phyloP scores from a whole-genome alignment of 495 filamentous ascomycete genomes.

The Terfezia claveryi region DNA sequence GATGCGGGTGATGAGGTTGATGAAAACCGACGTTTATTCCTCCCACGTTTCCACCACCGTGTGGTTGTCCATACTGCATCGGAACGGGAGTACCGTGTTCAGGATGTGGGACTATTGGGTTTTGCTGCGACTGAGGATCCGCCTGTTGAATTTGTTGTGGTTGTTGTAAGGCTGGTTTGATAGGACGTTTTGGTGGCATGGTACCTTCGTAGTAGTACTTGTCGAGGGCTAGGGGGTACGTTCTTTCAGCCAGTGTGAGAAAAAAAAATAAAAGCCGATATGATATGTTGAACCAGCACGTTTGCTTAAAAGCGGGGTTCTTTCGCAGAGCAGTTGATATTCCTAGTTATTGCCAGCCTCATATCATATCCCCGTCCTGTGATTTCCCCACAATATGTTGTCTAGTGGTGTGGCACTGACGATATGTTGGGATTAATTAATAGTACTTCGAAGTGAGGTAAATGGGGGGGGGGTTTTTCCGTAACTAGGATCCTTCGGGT shows the following conservation, averaged over 20 bases:
- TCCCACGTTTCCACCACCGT: background rate
- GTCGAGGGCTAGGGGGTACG: background rate
- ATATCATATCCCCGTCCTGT: background rate
- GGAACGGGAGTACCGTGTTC: background rate
- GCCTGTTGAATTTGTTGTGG: conserved; percentile 15
- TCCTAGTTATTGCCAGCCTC: background rate
- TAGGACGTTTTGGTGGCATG: conserved; percentile 18
- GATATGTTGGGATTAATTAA: no score
- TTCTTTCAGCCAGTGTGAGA: no score
- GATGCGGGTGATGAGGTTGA: background rate
- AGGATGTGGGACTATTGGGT: conserved; percentile 5
- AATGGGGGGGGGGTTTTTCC: no score
- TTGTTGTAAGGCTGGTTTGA: conserved; percentile 19
- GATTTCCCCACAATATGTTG: no score
- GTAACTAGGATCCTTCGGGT: no score
- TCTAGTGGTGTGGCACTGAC: no score
- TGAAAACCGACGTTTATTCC: background rate
- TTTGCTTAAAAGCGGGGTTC: background rate
- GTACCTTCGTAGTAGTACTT: conserved; percentile 4
- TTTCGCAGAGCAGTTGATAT: no score
- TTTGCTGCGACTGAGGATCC: conserved; percentile 10
- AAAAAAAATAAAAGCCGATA: no score
- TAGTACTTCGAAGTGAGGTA: no score
- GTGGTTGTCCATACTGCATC: background rate
- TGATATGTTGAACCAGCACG: background rate